phyloP scores from a whole-genome alignment of 345 rosid species.

The Nasturtium officinale region DNA sequence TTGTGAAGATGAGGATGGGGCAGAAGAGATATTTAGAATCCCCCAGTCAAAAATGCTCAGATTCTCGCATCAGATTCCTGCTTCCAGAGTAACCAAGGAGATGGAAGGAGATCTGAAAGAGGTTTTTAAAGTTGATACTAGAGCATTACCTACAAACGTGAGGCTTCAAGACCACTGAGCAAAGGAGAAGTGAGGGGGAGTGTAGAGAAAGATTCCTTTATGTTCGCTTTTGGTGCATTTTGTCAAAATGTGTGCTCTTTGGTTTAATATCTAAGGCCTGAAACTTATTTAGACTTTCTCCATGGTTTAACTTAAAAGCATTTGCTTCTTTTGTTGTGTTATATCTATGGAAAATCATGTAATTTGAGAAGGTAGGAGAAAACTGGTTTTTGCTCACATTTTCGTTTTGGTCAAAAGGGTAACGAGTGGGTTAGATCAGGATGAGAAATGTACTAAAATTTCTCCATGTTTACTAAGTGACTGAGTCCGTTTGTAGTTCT shows the following conservation, averaged over 20 bases:
- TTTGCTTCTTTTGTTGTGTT: not conserved
- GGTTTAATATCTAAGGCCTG: not conserved
- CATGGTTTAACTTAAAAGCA: no score
- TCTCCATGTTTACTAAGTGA: no score
- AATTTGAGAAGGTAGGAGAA: not conserved
- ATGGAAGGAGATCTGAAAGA: slow-evolving; percentile 42
- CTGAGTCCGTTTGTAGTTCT: no score
- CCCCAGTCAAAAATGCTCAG: slow-evolving; percentile 52
- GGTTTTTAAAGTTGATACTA: slow-evolving; percentile 65
- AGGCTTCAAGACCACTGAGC: not conserved
- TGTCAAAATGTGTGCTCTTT: no score
- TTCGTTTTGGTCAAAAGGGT: no score
- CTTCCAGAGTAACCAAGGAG: slow-evolving; percentile 57
- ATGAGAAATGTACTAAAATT: no score
- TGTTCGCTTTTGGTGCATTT: not conserved
- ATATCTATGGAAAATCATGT: no score
- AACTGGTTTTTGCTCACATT: not conserved
- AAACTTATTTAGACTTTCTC: not conserved
- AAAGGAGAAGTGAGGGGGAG: not conserved
- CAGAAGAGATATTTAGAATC: slow-evolving; percentile 44
- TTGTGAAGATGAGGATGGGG: slow-evolving; percentile 6
- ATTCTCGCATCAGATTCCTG: slow-evolving; percentile 73
- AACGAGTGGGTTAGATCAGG: no score
- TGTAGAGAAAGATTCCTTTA: not conserved
- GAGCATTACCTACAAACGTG: slow-evolving; percentile 1